Conservation (phyloP, 345 rosid genomes). For the Gossypium mustelinum region DNA sequence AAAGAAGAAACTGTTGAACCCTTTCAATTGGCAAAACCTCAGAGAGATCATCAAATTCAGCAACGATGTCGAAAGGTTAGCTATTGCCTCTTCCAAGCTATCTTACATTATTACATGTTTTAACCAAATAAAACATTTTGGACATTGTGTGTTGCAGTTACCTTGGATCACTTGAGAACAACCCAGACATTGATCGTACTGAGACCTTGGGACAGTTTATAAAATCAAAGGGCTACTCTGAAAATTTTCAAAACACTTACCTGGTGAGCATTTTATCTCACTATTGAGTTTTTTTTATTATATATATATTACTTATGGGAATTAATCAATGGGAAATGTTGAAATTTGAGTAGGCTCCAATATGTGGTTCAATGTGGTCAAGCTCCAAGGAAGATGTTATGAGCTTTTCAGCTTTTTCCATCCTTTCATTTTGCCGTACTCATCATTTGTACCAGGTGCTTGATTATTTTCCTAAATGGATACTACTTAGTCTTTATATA, state of each 20-base stretch:
- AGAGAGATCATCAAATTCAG: conserved; percentile 61
- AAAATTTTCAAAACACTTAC: conserved; percentile 70
- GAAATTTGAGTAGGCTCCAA: conserved; percentile 42
- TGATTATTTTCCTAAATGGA: background rate
- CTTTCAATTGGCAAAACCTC: conserved; percentile 70
- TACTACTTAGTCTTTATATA: background rate
- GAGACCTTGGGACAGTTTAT: conserved; percentile 76
- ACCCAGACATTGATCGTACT: conserved; percentile 52
- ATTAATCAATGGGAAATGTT: background rate
- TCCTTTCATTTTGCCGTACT: conserved; percentile 69
- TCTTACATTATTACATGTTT: background rate
- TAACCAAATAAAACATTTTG: background rate
- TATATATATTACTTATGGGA: background rate
- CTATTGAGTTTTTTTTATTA: background rate
- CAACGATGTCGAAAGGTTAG: conserved; percentile 53
- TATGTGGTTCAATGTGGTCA: conserved; percentile 87
- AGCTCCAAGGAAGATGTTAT: conserved; percentile 63
- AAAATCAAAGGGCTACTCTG: conserved; percentile 62
- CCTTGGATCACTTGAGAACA: conserved; percentile 54
- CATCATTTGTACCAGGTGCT: conserved; percentile 84
- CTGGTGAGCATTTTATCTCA: conserved; percentile 42
- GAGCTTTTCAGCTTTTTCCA: conserved; percentile 74
- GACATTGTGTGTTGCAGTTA: conserved; percentile 28
- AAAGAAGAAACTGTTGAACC: conserved; percentile 53
- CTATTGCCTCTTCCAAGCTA: background rate